These are phyloP conservation scores for Cokeromyces recurvatus DNA, from an alignment of 371 early-diverging fungal species.

Conservation along the genomic window DNA sequence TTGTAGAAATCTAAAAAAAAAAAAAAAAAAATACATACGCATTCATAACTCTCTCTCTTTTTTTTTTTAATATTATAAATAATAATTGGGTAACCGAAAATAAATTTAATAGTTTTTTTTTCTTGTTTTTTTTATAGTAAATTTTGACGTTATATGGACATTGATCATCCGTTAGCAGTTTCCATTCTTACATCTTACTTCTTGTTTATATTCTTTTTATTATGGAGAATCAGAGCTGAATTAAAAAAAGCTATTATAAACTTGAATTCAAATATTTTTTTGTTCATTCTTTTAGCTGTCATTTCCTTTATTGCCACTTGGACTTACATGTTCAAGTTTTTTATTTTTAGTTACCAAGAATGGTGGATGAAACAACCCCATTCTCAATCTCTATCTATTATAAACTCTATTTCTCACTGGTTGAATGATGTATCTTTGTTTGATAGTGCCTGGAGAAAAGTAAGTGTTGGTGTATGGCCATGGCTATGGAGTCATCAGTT, in stretches of 20 bases:
- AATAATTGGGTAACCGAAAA: too few species aligned
- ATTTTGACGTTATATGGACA: too few species aligned
- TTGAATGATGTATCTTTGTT: conserved; percentile 31
- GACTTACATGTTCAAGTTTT: conserved; percentile 38
- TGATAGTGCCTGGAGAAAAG: conserved; percentile 38
- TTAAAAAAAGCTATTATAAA: conserved; percentile 1
- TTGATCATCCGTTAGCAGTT: conserved; percentile 32
- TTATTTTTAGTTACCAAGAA: conserved; percentile 23
- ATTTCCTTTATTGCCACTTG: conserved; percentile 27
- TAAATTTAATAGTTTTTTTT: too few species aligned
- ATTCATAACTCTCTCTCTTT: too few species aligned
- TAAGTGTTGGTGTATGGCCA: conserved; percentile 25
- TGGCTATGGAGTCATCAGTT: conserved; percentile 47
- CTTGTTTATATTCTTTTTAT: conserved; percentile 19
- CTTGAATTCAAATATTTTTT: neutral
- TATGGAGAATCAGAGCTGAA: conserved; percentile 19
- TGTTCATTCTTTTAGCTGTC: conserved; percentile 14
- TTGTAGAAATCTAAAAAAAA: conserved; percentile 45
- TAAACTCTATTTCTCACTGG: conserved; percentile 35
- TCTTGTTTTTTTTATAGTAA: too few species aligned
- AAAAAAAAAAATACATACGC: too few species aligned
- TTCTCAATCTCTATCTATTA: too few species aligned
- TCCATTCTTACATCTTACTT: conserved; percentile 34
- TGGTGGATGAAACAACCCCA: conserved; percentile 5
- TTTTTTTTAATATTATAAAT: too few species aligned